Conservation (phyloP, 73 alveolate species). For the Tetrahymena borealis region DNA sequence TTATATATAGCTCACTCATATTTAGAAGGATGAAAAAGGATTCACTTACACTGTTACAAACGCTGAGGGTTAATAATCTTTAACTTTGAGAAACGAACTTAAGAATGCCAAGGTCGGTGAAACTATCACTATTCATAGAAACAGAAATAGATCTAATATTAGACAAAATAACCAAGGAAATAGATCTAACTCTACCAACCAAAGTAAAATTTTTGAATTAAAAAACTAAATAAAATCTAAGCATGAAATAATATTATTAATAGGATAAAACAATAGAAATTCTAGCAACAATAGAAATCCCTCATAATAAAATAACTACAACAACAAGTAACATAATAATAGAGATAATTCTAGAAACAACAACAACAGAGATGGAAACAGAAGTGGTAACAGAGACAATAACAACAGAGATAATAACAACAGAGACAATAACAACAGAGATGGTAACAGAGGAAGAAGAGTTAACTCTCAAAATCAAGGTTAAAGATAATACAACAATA, state of each 20-base stretch:
- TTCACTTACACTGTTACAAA: neutral
- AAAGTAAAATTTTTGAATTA: no score
- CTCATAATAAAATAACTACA: neutral
- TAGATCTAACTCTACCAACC: no score
- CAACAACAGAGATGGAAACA: neutral
- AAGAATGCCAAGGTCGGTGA: neutral
- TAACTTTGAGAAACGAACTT: neutral
- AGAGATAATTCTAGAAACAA: neutral
- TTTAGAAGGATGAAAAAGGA: neutral
- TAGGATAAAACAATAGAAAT: neutral
- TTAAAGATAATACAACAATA: neutral
- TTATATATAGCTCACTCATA: neutral
- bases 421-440: neutral
- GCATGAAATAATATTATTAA: neutral
- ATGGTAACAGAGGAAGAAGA: neutral
- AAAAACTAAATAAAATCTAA: no score
- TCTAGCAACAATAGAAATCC: neutral
- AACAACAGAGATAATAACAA: neutral
- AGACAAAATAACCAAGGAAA: neutral
- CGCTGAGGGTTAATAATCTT: neutral
- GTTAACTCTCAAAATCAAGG: neutral
- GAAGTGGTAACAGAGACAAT: neutral
- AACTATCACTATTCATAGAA: no score
- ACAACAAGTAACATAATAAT: neutral
- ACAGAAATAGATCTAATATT: neutral